Conservation (phyloP, 441 rosid genomes). For the Kokia cookei region DNA sequence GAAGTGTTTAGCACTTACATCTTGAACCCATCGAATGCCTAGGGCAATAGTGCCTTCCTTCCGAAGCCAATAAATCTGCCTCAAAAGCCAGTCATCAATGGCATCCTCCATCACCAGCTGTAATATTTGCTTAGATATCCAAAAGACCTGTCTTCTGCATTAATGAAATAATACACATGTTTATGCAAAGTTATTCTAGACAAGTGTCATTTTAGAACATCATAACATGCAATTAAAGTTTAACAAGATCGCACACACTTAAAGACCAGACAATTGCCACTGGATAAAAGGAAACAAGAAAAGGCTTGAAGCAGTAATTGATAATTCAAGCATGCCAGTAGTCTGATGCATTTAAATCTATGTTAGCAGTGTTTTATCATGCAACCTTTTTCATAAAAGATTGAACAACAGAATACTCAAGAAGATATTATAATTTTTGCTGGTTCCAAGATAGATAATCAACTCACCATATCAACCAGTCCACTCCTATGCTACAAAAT, state of each 20-base stretch:
- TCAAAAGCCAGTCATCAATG: conserved; percentile 89
- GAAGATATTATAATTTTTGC: neutral
- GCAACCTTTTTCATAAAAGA: neutral
- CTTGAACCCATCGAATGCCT: conserved; percentile 83
- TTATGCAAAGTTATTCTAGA: conserved; percentile 1
- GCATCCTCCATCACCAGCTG: conserved; percentile 98
- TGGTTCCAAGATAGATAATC: neutral
- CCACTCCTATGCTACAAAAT: neutral
- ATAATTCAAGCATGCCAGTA: neutral
- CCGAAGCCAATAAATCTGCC: conserved; percentile 80
- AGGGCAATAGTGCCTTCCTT: conserved; percentile 70
- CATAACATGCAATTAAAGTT: neutral
- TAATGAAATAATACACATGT: conserved; percentile 15
- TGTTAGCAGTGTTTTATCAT: neutral
- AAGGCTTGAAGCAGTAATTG: neutral
- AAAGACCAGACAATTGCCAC: neutral
- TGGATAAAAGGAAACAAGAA: neutral
- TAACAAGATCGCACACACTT: neutral
- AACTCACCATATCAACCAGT: neutral
- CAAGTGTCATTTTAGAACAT: conserved; percentile 5
- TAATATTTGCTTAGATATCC: conserved; percentile 95
- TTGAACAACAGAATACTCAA: neutral
- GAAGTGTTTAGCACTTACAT: conserved; percentile 51
- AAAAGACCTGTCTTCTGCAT: conserved; percentile 93
- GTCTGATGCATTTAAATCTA: neutral